These are phyloP conservation scores for Plenodomus biglobosus DNA, from an alignment of 2,329 filamentous ascomycete species.

Conservation along the genomic window DNA sequence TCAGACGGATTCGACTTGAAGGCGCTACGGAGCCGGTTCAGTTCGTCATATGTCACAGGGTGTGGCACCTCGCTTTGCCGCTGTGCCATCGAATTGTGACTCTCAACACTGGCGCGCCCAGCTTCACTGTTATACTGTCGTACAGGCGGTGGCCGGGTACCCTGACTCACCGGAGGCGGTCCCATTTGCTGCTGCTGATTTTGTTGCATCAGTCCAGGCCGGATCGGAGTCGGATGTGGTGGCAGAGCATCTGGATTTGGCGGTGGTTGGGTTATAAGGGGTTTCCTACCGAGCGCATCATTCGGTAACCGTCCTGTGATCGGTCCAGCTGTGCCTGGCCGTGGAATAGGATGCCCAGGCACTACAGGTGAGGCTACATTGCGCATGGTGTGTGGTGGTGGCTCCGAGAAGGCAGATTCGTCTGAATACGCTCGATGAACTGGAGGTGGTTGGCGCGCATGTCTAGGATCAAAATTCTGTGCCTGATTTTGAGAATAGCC, in stretches of 20 bases:
- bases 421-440: constrained; percentile 39
- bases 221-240: constrained; percentile 57
- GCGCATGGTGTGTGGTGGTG: constrained; percentile 35
- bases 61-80: constrained; percentile 32
- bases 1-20: constrained; percentile 74
- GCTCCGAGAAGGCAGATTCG: constrained; percentile 42
- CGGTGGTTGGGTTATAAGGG: constrained; percentile 46
- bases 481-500: constrained; percentile 23
- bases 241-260: constrained; percentile 59
- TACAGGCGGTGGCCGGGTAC: constrained; percentile 53
- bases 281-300: constrained; percentile 34
- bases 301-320: constrained; percentile 28
- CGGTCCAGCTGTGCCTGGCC: constrained; percentile 39
- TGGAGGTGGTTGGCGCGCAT: constrained; percentile 32
- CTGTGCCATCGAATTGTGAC: constrained; percentile 19
- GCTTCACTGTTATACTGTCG: constrained; percentile 54
- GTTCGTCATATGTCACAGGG: constrained; percentile 74
- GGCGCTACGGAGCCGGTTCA: constrained; percentile 70
- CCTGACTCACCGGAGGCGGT: constrained; percentile 29
- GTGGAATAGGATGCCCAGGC: constrained; percentile 26
- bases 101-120: constrained; percentile 40
- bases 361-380: constrained; percentile 30
- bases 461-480: constrained; percentile 33
- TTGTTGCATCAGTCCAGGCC: constrained; percentile 53
- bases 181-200: constrained; percentile 17